Evolutionary conservation across 306 rosid genomes (phyloP).

Genomic region (Mimosa pudica): DNA sequence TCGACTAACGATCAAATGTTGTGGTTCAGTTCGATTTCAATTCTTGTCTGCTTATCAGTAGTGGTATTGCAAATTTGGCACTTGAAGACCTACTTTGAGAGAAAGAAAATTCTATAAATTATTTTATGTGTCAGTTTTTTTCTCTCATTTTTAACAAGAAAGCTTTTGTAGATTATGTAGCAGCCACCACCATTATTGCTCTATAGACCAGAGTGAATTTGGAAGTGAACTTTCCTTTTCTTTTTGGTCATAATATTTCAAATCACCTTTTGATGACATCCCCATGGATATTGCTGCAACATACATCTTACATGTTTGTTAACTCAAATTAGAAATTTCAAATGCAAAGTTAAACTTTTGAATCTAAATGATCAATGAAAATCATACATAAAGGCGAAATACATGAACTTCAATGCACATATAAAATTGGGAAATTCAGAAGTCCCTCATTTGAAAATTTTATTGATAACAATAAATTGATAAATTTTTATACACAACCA

Average conservation of each 20-base stretch:
- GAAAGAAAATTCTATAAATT: slow-evolving; percentile 62
- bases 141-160: background rate
- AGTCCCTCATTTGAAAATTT: too few species aligned
- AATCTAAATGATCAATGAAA: background rate
- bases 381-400: background rate
- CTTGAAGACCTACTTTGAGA: slow-evolving; percentile 68
- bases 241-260: too few species aligned
- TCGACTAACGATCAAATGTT: slow-evolving; percentile 54
- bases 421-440: background rate
- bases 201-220: background rate
- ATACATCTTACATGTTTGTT: background rate
- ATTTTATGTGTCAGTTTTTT: background rate
- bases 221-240: background rate
- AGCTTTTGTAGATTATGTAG: slow-evolving; percentile 33
- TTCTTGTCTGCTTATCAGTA: slow-evolving; percentile 62
- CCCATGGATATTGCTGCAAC: background rate
- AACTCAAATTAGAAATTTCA: background rate
- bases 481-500: too few species aligned
- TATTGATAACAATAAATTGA: too few species aligned
- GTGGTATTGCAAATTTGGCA: slow-evolving; percentile 75
- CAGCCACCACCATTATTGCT: background rate
- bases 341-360: background rate
- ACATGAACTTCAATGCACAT: background rate
- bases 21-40: slow-evolving; percentile 58
- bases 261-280: background rate